Evolutionary conservation across 345 rosid genomes (phyloP).

Genomic region (Euphorbia lathyris): DNA sequence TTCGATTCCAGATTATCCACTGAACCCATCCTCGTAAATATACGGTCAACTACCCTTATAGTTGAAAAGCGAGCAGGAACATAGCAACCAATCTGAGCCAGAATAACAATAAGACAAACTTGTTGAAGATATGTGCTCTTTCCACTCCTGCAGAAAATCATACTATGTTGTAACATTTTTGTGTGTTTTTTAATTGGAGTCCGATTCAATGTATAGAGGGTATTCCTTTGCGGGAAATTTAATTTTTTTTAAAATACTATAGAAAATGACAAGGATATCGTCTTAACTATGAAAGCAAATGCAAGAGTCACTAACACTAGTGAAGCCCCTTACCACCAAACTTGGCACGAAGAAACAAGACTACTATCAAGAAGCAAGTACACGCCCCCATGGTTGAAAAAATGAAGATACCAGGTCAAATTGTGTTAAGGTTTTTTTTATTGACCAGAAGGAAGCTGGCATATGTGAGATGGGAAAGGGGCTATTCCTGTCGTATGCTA

Average conservation of each 20-base stretch:
- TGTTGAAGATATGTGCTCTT: slow-evolving; percentile 99
- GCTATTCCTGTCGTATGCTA: neutral
- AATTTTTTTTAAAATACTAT: no score
- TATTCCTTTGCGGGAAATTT: no score
- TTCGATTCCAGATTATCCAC: slow-evolving; percentile 83
- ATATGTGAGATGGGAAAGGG: neutral
- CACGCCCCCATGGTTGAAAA: neutral
- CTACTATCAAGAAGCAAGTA: neutral
- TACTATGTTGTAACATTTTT: neutral
- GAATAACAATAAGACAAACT: slow-evolving; percentile 83
- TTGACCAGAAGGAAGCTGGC: neutral
- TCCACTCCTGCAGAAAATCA: slow-evolving; percentile 69
- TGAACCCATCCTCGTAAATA: slow-evolving; percentile 96
- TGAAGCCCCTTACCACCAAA: neutral
- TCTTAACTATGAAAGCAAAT: neutral
- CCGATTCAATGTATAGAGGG: neutral
- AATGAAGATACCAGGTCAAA: neutral
- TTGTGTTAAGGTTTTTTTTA: neutral
- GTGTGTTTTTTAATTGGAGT: neutral
- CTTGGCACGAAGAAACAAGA: neutral
- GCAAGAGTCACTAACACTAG: neutral
- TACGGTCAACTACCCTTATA: slow-evolving; percentile 79
- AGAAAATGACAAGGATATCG: neutral
- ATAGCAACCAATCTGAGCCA: slow-evolving; percentile 96
- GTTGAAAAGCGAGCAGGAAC: slow-evolving; percentile 87